These are phyloP conservation scores for Phialophora macrospora DNA, from an alignment of 2,329 filamentous ascomycete species.

Conservation along the genomic window DNA sequence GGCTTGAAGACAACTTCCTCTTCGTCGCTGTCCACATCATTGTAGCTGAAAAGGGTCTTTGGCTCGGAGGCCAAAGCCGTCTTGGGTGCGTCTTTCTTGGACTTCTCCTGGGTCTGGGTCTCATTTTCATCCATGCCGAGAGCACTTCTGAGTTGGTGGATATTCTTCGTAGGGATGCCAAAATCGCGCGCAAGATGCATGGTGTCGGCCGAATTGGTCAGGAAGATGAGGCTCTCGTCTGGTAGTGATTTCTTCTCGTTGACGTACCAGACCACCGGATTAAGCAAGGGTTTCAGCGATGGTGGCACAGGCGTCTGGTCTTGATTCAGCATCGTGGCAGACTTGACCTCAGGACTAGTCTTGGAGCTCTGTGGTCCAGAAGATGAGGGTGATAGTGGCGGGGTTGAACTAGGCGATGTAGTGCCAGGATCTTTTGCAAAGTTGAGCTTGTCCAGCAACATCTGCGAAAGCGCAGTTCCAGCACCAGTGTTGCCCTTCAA, in stretches of 20 bases:
- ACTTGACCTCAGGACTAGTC: slow-evolving; percentile 51
- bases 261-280: slow-evolving; percentile 53
- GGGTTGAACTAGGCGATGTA: slow-evolving; percentile 48
- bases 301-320: slow-evolving; percentile 45
- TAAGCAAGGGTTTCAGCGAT: slow-evolving; percentile 50
- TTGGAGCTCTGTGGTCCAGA: slow-evolving; percentile 50
- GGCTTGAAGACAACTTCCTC: slow-evolving; percentile 53
- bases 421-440: slow-evolving; percentile 51
- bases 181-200: slow-evolving; percentile 54
- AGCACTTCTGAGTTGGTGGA: slow-evolving; percentile 54
- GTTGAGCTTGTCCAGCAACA: slow-evolving; percentile 55
- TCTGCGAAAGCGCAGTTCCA: slow-evolving; percentile 51
- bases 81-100: slow-evolving; percentile 47
- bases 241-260: slow-evolving; percentile 43
- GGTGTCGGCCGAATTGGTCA: slow-evolving; percentile 52
- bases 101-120: slow-evolving; percentile 52
- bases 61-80: slow-evolving; percentile 44
- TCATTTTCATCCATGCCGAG: slow-evolving; percentile 55
- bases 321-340: slow-evolving; percentile 31
- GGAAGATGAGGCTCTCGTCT: slow-evolving; percentile 47
- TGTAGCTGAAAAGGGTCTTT: slow-evolving; percentile 52
- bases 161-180: slow-evolving; percentile 54
- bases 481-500: slow-evolving; percentile 33
- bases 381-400: slow-evolving; percentile 50
- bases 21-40: slow-evolving; percentile 55